Base-by-base conservation (phyloP, 306 rosid species). In the Oxytropis ochrocephala region DNA sequence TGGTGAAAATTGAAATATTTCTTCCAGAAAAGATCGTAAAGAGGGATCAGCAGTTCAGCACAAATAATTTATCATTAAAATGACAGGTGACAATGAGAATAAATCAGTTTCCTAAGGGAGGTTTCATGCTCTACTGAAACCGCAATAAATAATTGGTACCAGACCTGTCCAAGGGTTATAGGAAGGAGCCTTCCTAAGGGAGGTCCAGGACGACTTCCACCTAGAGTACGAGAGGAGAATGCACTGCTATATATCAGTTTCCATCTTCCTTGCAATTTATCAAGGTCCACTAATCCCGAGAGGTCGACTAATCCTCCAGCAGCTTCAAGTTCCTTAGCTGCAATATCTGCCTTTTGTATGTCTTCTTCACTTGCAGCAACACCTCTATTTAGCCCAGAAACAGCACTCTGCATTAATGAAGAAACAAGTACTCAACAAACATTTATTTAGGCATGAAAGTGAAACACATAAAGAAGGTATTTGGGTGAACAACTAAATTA, bases 141-240 rank as follows among this genome's bases (percentile, higher is more conserved):
- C 10, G 48, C 39, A 11, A 43, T 10, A 64, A 55, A 46, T 6
- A 17, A 49, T 49, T 39, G 12, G 41, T 51, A 78, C 32, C 82
- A 57, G 60, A 91, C 98, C 98, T 90, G 97, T 73, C 97, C 92
- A 49, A 94, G 96, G 67, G 92, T 87, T 64, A 94, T 79, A 29
- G 98, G 98, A 79, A 94, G 96, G 39, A 94, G 86, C 59, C 96
- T 90, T 85, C 97, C 80, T 0, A 70, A 79, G 79, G 97, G 97
- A 79, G 90, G 98, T 50, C 97, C 97, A 52, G 98, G 98, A 41
- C 98, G 97, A 77, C 96, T 88, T 33, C 98, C 97, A 13, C 97
- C 98, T 0, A 88, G 81, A 16, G 98, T 88, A 4, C 89, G 90
- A 53, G 97, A 84, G 2, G 98, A 90, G 79, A 88, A 94, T 19